phyloP scores from a whole-genome alignment of 208 protist species.

The Trypanosomatidae sp. region DNA sequence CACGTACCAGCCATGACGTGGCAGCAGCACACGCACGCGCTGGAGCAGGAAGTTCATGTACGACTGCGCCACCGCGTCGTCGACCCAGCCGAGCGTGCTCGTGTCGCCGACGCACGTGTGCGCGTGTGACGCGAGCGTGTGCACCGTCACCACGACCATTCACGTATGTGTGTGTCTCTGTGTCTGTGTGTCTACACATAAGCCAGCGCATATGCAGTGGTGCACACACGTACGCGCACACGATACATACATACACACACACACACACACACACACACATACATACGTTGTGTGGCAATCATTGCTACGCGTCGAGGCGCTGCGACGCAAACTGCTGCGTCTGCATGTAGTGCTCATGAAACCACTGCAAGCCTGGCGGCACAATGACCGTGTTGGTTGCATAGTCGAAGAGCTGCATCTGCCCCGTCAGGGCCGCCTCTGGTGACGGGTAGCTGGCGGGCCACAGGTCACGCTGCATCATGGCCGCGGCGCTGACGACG shows the following conservation, averaged over 20 bases:
- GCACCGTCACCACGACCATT: no score
- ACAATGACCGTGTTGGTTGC: conserved; percentile 58
- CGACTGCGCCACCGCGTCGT: conserved; percentile 33
- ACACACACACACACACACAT: no score
- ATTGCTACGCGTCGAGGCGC: no score
- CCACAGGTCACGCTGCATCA: conserved; percentile 74
- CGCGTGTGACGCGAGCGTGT: no score
- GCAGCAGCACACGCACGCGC: conserved; percentile 29
- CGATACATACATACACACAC: no score
- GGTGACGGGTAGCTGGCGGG: conserved; percentile 76
- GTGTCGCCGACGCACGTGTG: neutral
- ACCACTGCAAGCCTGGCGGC: conserved; percentile 73
- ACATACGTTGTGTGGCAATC: no score
- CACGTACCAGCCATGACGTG: conserved; percentile 38
- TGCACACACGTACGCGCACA: no score
- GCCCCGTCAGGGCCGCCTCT: conserved; percentile 62
- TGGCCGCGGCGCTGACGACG: conserved; percentile 55
- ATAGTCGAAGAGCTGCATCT: conserved; percentile 80
- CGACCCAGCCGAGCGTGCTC: conserved; percentile 36
- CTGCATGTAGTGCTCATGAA: no score
- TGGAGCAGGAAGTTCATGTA: conserved; percentile 58
- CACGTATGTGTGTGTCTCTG: no score
- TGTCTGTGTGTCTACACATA: no score
- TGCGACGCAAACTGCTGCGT: no score
- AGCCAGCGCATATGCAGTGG: no score